phyloP scores from a whole-genome alignment of 768 basidiomycete species.

The Mrakia frigida region DNA sequence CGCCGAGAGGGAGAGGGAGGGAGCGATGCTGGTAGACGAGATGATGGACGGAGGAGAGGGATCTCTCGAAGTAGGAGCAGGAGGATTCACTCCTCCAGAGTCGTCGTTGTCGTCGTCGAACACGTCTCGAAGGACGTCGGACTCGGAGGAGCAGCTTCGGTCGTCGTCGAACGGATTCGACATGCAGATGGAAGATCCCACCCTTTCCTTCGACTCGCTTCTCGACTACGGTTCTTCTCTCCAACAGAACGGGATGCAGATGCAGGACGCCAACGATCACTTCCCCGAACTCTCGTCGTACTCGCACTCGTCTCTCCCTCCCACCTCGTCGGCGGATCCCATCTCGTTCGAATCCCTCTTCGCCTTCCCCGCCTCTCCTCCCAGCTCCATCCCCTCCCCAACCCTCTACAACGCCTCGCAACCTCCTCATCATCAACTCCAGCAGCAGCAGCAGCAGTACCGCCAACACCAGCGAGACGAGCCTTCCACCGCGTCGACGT shows the following conservation, averaged over 20 bases:
- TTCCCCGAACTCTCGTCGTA: constrained; percentile 2
- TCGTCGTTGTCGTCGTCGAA: constrained; percentile 6
- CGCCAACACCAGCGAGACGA: not conserved
- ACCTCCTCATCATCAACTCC: not conserved
- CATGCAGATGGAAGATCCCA: constrained; percentile 14
- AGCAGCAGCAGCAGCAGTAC: not conserved
- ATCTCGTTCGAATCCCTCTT: constrained; percentile 27
- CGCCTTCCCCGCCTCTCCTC: constrained; percentile 13
- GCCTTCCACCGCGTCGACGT: constrained; percentile 8
- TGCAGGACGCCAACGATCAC: not conserved
- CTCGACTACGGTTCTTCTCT: constrained; percentile 26
- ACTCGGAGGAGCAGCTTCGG: not conserved
- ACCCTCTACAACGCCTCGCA: constrained; percentile 1
- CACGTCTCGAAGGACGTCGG: not conserved
- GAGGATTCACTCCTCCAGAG: constrained; percentile 3
- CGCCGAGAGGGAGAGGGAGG: constrained; percentile 11
- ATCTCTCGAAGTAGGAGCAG: not conserved
- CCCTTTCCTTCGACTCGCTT: constrained; percentile 24
- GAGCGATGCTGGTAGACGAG: constrained; percentile 3
- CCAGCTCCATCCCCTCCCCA: constrained; percentile 25
- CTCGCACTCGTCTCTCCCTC: constrained; percentile 7
- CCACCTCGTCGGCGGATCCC: constrained; percentile 15
- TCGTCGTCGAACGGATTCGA: not conserved
- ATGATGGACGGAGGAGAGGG: constrained; percentile 15
- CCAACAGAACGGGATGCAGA: not conserved